phyloP scores from a whole-genome alignment of 2,329 filamentous ascomycete genomes.

The Neoscytalidium dimidiatum region DNA sequence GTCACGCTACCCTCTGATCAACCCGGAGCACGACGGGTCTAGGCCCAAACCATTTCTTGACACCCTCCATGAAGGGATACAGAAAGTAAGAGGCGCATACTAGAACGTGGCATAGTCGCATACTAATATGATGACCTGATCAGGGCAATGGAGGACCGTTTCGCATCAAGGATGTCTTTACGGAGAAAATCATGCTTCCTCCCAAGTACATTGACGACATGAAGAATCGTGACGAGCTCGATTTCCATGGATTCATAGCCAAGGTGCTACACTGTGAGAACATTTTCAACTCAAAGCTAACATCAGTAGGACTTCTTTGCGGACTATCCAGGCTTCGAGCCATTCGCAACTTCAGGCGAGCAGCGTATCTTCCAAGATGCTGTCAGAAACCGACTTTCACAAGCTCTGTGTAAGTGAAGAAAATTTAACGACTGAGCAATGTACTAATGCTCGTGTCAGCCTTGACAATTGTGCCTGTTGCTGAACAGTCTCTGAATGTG shows the following conservation, averaged over 20 bases:
- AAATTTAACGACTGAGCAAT: too few relatives aligned
- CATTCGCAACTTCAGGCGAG: background rate
- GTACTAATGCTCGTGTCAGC: too few relatives aligned
- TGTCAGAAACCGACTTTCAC: background rate
- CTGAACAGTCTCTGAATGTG: background rate
- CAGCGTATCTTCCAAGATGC: background rate
- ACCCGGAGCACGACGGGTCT: too few relatives aligned
- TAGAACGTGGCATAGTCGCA: too few relatives aligned
- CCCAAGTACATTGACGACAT: background rate
- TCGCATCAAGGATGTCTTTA: background rate
- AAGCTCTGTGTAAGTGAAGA: too few relatives aligned
- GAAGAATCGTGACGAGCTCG: background rate
- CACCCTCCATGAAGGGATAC: too few relatives aligned
- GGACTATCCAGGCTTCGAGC: background rate
- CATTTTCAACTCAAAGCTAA: background rate
- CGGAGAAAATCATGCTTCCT: background rate
- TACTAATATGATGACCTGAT: too few relatives aligned
- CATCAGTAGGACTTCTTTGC: background rate
- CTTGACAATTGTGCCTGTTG: background rate
- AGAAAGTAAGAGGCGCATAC: too few relatives aligned
- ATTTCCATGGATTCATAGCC: background rate
- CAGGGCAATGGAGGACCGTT: background rate
- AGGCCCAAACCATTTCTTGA: too few relatives aligned
- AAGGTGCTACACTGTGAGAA: background rate
- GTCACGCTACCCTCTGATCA: too few relatives aligned